Conservation (phyloP, 225 moss, liverwort and hornwort genomes). For the Thuidium tamariscinum region DNA sequence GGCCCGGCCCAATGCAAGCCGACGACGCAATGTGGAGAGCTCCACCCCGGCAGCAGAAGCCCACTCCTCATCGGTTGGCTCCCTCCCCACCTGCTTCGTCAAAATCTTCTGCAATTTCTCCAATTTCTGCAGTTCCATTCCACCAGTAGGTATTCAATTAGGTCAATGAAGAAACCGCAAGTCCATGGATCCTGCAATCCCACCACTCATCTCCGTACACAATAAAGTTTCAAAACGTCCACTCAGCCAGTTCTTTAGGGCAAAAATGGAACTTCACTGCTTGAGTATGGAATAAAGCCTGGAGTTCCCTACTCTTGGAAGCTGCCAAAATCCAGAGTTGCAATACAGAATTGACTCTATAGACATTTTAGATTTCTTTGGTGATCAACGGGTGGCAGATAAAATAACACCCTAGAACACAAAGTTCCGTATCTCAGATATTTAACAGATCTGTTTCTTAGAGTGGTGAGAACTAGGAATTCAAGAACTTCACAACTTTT, state of each 20-base stretch:
- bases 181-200: background rate
- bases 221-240: background rate
- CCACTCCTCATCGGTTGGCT: constrained; percentile 67
- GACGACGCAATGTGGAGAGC: constrained; percentile 45
- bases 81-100: constrained; percentile 31
- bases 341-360: too few species aligned
- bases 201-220: too few species aligned
- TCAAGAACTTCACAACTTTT: background rate
- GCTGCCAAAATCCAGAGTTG: background rate
- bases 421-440: background rate
- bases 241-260: too few species aligned
- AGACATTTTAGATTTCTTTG: too few species aligned
- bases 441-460: background rate
- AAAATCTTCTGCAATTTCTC: constrained; percentile 23
- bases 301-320: background rate
- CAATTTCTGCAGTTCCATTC: constrained; percentile 28
- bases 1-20: constrained; percentile 58
- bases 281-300: too few species aligned
- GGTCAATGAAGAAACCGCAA: background rate
- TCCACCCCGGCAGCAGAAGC: constrained; percentile 57
- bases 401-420: background rate
- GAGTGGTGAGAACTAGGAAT: background rate
- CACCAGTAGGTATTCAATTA: background rate
- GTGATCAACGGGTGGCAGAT: background rate
- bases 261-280: background rate